Conservation (phyloP, 2,329 filamentous ascomycete genomes). For the Pyrenophora teres region DNA sequence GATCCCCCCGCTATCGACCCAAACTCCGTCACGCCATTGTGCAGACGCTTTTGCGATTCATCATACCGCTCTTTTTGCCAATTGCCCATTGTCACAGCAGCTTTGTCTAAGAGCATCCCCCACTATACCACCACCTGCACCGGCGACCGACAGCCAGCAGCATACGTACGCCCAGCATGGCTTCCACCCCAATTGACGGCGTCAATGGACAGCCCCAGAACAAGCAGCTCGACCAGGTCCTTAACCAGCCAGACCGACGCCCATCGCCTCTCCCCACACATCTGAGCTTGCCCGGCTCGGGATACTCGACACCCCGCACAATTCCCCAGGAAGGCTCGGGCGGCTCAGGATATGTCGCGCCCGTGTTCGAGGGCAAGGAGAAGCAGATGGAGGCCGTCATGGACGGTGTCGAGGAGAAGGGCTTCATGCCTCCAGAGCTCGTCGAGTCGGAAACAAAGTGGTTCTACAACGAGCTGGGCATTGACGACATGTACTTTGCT, state of each 20-base stretch:
- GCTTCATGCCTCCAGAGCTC: constrained; percentile 83
- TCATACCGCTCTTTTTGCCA: constrained; percentile 14
- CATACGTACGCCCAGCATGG: constrained; percentile 30
- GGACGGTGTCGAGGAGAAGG: constrained; percentile 75
- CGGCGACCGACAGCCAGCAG: neutral
- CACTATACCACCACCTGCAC: constrained; percentile 5
- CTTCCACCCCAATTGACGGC: constrained; percentile 41
- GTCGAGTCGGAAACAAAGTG: constrained; percentile 86
- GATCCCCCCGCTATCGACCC: constrained; percentile 6
- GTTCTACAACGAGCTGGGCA: constrained; percentile 98
- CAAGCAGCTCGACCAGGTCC: constrained; percentile 62
- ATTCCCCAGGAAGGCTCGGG: constrained; percentile 82
- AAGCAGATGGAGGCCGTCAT: constrained; percentile 88
- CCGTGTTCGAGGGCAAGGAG: constrained; percentile 89
- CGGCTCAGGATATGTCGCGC: constrained; percentile 85
- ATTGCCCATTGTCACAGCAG: constrained; percentile 16
- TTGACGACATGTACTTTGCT: constrained; percentile 98
- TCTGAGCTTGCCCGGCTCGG: constrained; percentile 69
- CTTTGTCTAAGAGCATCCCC: constrained; percentile 11
- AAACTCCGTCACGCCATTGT: constrained; percentile 5
- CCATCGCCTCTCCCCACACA: constrained; percentile 90
- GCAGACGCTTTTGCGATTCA: constrained; percentile 6
- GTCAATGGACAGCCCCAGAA: constrained; percentile 48
- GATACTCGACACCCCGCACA: constrained; percentile 64
- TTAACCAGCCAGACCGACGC: constrained; percentile 62